These are phyloP conservation scores for Cymbidium sinense DNA, from an alignment of 106 monocot genomes.

Conservation along the genomic window DNA sequence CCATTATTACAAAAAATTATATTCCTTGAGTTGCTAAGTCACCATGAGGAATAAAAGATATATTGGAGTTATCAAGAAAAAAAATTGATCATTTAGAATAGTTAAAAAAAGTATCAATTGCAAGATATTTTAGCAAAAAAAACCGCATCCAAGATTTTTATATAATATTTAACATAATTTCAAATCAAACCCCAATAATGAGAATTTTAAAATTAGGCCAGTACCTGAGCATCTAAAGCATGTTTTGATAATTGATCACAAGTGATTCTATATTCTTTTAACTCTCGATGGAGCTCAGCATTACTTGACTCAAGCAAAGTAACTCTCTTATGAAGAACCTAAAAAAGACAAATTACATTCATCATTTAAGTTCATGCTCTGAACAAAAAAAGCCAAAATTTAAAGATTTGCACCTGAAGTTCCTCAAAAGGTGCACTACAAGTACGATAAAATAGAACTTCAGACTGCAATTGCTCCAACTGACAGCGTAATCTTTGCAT, in stretches of 20 bases:
- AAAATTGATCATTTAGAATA: background rate
- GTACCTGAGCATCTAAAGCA: conserved; percentile 73
- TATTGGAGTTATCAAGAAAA: background rate
- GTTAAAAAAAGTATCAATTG: background rate
- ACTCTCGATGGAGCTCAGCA: conserved; percentile 49
- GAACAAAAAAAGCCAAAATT: background rate
- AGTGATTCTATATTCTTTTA: conserved; percentile 42
- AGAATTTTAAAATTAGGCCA: background rate
- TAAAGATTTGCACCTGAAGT: conserved; percentile 49
- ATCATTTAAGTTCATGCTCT: background rate
- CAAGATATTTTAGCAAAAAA: background rate
- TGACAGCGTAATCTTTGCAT: conserved; percentile 86
- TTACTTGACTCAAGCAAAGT: conserved; percentile 70
- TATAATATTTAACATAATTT: background rate
- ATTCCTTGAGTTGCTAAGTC: background rate
- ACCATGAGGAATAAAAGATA: background rate
- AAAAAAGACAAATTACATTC: background rate
- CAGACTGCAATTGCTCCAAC: conserved; percentile 75
- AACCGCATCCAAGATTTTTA: background rate
- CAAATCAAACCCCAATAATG: background rate
- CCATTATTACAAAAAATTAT: background rate
- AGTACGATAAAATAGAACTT: conserved; percentile 70
- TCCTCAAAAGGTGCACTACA: conserved; percentile 62
- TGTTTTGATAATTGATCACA: conserved; percentile 49
- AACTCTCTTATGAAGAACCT: conserved; percentile 70